Conservation (phyloP, 345 rosid species). For the Populus alba region DNA sequence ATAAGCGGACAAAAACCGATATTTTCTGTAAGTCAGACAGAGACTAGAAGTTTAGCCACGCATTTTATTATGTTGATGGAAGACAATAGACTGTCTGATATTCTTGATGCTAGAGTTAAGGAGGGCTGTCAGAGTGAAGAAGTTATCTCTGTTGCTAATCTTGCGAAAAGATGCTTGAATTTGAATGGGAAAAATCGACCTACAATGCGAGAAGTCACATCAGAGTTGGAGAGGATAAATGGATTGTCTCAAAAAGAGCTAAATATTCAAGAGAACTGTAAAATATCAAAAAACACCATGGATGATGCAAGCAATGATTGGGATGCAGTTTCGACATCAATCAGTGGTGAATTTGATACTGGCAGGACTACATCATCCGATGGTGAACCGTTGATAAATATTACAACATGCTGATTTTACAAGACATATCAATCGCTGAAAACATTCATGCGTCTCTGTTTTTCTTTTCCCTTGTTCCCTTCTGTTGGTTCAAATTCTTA, state of each 20-base stretch:
- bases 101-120: not conserved
- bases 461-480: too few relatives aligned
- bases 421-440: too few relatives aligned
- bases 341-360: not conserved
- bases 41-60: conserved; percentile 12
- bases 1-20: conserved; percentile 23
- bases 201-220: conserved; percentile 11
- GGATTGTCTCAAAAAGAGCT: not conserved
- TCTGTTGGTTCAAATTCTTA: too few relatives aligned
- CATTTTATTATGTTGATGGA: conserved; percentile 16
- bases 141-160: not conserved
- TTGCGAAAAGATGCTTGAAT: conserved; percentile 11
- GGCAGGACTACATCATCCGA: not conserved
- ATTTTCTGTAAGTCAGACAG: conserved; percentile 5
- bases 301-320: not conserved
- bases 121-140: not conserved
- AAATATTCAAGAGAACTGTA: not conserved
- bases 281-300: not conserved
- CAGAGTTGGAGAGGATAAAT: conserved; percentile 10
- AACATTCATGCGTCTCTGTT: too few relatives aligned
- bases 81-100: not conserved
- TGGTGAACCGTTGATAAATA: too few relatives aligned
- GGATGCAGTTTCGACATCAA: not conserved
- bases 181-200: conserved; percentile 10
- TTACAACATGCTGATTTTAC: not conserved